Base-by-base conservation (phyloP, 2,329 filamentous ascomycete species). In the Akanthomyces muscarius region DNA sequence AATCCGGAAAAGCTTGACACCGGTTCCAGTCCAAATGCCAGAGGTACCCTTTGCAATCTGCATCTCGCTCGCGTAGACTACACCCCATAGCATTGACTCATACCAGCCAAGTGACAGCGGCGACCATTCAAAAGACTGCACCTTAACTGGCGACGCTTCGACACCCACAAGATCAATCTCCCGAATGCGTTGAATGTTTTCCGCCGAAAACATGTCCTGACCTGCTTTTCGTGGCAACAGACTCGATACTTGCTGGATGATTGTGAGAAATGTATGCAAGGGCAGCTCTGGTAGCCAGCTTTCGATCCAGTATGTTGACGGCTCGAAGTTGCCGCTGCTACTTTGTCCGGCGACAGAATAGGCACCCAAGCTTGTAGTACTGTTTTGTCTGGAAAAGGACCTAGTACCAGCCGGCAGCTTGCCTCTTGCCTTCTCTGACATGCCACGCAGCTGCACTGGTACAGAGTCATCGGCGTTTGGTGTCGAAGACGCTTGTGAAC, bases 351-450 rank as follows among this genome's bases (percentile, higher is more conserved):
- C 77, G 47, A 83, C 80, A 14, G 87, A 84, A 70, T 88, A 81
- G 68, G 86, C 87, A 63, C 82, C 85, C 42, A 97, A 81, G 70
- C 92, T 97, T 1, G 90, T 90, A 33, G 88, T 91, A 74, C 92
- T 96, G 71, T 95, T 97, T 71, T 97, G 92, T 21, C 94, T 83
- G 0, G 93, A 97, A 73, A 97, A 97, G 2, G 85, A 85, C n/a
- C 86, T 84, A 56, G 89, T 82, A 1, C 91, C 90, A 14, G 90
- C 92, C 33, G 94, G 95, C 87, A 96, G 92, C 76, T 99, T 99
- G 8, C 95, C 95, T 56, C 95, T 83, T 18, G 95, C 95, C 74
- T 98, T 99, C 75, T 98, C 95, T 23, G 94, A 97, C 91, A 98
- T 97, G 61, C 92, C 92, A 63, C 91, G 86, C 36, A 96, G 74